Evolutionary conservation across 176 grass and related monocot genomes (phyloP), one percentile per base, ranked within the genome.

Genomic region (Pontederia crassipes): DNA sequence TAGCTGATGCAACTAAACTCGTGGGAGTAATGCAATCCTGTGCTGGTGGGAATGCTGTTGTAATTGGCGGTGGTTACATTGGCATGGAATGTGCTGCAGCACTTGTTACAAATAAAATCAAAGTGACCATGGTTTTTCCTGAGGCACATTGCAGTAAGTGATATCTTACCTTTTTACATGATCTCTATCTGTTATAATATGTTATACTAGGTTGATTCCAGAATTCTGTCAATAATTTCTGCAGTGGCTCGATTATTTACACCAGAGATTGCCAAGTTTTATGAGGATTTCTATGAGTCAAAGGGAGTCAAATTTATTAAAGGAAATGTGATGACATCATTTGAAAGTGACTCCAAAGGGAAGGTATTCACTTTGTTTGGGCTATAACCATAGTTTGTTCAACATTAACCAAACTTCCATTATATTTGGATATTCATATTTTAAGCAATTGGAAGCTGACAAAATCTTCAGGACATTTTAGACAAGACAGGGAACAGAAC

Each of bases 61-160:
- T 97, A 54, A 91, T 97, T 46, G 93, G 93, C 74, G 93, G 93
- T 70, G 93, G 93, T 47, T 97, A 92, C 68, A 92, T 92, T 49
- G 93, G 93, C 56, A 88, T 97, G 93, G 93, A 97, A 76, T 97
- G 84, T 65, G 77, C 93, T 68, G 87, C 93, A 54, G 93, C 93
- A 48, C 71, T 97, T 55, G 84, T 88, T 55, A 88, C 78, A 61
- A 91, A 97, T 59, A 79, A 73, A 62, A 85, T 97, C 73, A 91
- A 82, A 76, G 83, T 83, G 56, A 88, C 84, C 70, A 85, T 91
- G 84, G 84, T 97, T 70, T 97, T 97, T 48, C 93, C 93, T 71
- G 87, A 88, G 71, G 85, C 80, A 61, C 93, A 97, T 67, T 97
- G 87, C 79, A 92, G 93, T 97, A 81, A 83, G 93, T 78, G 53